A percentile compares a stretch with the other conserved stretches of the same genome.
Evolutionary conservation across 306 rosid species (phyloP).

Genomic region (Alnus glutinosa): DNA sequence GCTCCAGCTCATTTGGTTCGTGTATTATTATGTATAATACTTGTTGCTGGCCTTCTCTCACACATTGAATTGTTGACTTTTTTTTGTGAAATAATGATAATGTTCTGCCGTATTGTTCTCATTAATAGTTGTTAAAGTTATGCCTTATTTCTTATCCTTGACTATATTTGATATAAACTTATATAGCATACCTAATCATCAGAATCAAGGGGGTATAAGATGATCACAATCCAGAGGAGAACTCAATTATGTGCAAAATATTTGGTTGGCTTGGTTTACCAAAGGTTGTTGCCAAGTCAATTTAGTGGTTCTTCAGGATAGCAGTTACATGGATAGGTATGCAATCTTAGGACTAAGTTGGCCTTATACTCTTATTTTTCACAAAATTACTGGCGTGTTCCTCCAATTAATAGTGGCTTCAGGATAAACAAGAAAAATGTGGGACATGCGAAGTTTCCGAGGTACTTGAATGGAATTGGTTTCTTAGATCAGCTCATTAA

Average conservation of each 20-base stretch:
- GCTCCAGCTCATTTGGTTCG: not conserved
- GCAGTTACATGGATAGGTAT: not conserved
- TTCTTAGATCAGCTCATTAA: slow-evolving; percentile 3
- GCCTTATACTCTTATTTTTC: not conserved
- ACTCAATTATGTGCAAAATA: not conserved
- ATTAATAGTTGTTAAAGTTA: not conserved
- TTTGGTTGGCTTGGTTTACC: not conserved
- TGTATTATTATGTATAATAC: not conserved
- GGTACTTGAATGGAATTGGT: not conserved
- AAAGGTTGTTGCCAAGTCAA: not conserved
- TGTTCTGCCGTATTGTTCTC: not conserved
- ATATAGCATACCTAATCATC: not conserved
- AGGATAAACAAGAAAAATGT: not conserved
- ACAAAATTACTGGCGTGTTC: not conserved
- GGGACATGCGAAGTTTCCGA: not conserved
- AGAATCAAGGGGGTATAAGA: not conserved
- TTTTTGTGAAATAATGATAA: not conserved
- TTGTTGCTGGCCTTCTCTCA: not conserved
- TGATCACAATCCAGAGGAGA: not conserved
- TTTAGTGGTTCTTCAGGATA: not conserved
- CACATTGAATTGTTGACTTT: not conserved
- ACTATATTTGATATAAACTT: not conserved
- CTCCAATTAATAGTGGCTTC: not conserved
- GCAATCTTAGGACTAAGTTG: not conserved
- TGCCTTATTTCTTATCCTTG: not conserved